Conservation (phyloP, 257 asterid genomes). For the Penstemon barbatus region DNA sequence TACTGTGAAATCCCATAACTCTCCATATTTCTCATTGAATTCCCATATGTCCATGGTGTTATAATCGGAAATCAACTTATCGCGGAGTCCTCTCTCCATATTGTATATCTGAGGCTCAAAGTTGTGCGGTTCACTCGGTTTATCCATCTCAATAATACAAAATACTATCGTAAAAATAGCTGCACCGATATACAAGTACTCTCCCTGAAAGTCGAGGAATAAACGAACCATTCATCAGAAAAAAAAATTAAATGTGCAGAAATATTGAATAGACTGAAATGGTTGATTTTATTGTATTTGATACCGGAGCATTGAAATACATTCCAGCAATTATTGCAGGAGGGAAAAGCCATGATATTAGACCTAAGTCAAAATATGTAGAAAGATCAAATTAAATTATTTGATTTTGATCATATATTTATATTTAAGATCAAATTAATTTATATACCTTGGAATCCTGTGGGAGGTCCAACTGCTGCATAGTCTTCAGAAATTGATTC, state of each 20-base stretch:
- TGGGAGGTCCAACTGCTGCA: slow-evolving; percentile 75
- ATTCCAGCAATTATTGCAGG: slow-evolving; percentile 76
- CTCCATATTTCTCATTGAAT: slow-evolving; percentile 84
- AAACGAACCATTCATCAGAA: slow-evolving; percentile 9
- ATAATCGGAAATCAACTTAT: slow-evolving; percentile 77
- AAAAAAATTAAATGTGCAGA: neutral
- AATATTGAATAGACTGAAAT: neutral
- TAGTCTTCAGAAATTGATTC: slow-evolving; percentile 70
- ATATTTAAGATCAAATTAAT: neutral
- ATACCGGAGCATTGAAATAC: slow-evolving; percentile 74
- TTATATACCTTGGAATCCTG: slow-evolving; percentile 77
- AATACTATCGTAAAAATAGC: slow-evolving; percentile 63
- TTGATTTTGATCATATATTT: neutral
- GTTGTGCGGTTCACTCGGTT: slow-evolving; percentile 89
- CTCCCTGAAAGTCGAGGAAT: slow-evolving; percentile 55
- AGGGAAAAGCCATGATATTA: slow-evolving; percentile 81
- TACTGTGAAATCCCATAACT: slow-evolving; percentile 82
- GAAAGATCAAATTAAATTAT: neutral
- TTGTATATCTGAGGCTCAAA: slow-evolving; percentile 87
- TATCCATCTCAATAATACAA: slow-evolving; percentile 79
- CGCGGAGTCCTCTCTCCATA: slow-evolving; percentile 88
- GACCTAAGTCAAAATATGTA: slow-evolving; percentile 42
- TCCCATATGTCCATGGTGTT: slow-evolving; percentile 93
- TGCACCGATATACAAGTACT: slow-evolving; percentile 80
- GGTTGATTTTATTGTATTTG: neutral